phyloP scores from a whole-genome alignment of 257 asterid species.

The Coffea eugenioides region DNA sequence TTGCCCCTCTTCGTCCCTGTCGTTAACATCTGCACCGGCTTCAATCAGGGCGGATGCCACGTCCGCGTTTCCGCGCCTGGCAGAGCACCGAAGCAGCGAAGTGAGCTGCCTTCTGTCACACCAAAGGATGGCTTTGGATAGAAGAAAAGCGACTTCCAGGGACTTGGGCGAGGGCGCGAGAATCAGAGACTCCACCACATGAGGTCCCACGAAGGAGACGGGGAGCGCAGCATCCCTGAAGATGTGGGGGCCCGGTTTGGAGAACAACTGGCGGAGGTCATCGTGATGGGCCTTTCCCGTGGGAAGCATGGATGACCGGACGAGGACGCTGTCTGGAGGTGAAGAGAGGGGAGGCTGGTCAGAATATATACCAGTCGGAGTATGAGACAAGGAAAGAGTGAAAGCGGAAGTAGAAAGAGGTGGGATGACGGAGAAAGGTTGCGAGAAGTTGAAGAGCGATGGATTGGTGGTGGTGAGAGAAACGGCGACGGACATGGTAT shows the following conservation, averaged over 20 bases:
- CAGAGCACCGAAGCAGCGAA: conserved; percentile 45
- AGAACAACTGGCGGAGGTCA: conserved; percentile 59
- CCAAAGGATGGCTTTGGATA: conserved; percentile 44
- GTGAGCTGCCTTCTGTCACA: conserved; percentile 48
- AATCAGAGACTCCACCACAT: conserved; percentile 54
- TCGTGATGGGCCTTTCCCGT: conserved; percentile 68
- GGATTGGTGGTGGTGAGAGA: conserved; percentile 59
- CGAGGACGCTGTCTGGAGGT: conserved; percentile 43
- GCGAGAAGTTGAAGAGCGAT: conserved; percentile 44
- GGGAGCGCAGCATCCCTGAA: conserved; percentile 68
- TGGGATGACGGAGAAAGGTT: conserved; percentile 48
- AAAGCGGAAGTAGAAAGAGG: conserved; percentile 59
- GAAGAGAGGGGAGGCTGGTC: conserved; percentile 56
- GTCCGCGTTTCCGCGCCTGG: conserved; percentile 35
- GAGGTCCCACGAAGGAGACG: conserved; percentile 49
- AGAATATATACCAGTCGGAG: not conserved
- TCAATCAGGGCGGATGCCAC: conserved; percentile 46
- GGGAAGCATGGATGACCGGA: conserved; percentile 71
- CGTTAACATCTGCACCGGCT: conserved; percentile 62
- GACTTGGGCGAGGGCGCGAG: conserved; percentile 31
- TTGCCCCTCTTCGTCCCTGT: conserved; percentile 17
- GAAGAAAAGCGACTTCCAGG: conserved; percentile 33
- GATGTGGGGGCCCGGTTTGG: conserved; percentile 58
- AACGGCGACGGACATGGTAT: conserved; percentile 82
- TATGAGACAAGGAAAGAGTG: conserved; percentile 35